phyloP scores from a whole-genome alignment of 1,284 basidiomycete species.

The Ustilago shanxiensis region DNA sequence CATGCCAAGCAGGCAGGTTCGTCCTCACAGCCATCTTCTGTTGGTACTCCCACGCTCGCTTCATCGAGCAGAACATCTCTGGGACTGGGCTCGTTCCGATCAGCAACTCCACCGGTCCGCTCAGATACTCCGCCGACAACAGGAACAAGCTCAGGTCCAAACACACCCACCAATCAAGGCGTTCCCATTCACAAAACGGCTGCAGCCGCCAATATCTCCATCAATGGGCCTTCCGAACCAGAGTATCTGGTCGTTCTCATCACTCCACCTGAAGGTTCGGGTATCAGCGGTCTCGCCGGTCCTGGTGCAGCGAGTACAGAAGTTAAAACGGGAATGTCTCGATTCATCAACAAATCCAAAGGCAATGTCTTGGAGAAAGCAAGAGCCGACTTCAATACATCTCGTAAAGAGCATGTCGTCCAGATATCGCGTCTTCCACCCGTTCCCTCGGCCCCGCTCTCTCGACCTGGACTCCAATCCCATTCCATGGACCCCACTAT shows the following conservation, averaged over 20 bases:
- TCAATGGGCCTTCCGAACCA: slow-evolving; percentile 39
- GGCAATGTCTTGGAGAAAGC: slow-evolving; percentile 89
- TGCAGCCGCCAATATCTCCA: neutral
- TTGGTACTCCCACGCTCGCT: slow-evolving; percentile 22
- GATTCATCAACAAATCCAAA: slow-evolving; percentile 80
- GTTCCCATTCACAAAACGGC: slow-evolving; percentile 12
- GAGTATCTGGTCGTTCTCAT: slow-evolving; percentile 68
- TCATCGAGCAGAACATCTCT: slow-evolving; percentile 36
- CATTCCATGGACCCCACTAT: slow-evolving; percentile 77
- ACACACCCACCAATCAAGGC: slow-evolving; percentile 40
- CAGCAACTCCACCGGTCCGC: slow-evolving; percentile 32
- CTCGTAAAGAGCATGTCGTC: slow-evolving; percentile 78
- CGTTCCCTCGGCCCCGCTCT: slow-evolving; percentile 72
- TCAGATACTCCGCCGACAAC: slow-evolving; percentile 33
- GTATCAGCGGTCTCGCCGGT: slow-evolving; percentile 71
- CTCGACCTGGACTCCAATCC: slow-evolving; percentile 79
- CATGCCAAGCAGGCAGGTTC: slow-evolving; percentile 26
- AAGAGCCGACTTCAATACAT: slow-evolving; percentile 89
- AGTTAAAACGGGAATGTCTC: slow-evolving; percentile 53
- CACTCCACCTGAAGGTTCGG: slow-evolving; percentile 54
- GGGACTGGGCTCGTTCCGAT: slow-evolving; percentile 34
- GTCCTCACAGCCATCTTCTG: slow-evolving; percentile 5
- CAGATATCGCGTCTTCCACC: slow-evolving; percentile 41
- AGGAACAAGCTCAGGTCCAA: slow-evolving; percentile 25
- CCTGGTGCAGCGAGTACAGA: slow-evolving; percentile 79